Evolutionary conservation across 345 rosid species (phyloP), one percentile per base, ranked within the genome.

Genomic region (Erysimum cheiranthoides): DNA sequence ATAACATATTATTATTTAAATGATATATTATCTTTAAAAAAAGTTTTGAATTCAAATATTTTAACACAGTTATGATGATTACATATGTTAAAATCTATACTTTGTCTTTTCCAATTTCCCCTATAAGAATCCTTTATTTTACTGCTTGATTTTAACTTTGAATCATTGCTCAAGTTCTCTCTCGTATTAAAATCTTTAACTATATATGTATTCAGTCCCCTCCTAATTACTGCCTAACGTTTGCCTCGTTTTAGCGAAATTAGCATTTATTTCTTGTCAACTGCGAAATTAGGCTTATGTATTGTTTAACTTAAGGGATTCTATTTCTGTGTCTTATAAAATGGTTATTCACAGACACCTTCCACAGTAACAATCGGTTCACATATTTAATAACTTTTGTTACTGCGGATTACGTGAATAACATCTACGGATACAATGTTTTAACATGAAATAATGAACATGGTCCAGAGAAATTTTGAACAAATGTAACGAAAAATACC

Each of bases 31-130:
- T 36, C 21, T 50, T 3, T 18, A 66, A 14, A 35, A 11, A 49
- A 4, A 10, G 3, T 34, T 35, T 35, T 47, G 59, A 57, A 74
- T 66, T 47, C 28, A 65, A 65, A 54, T 1, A 6, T 0, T 10
- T 46, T 58, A 38, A 38, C 61, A 49, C 25, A 57, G 42, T 67
- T 42, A 74, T 74, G 53, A 66, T 74, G 73, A 66, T 74, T 46
- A 47, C 65, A 66, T 51, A 4, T 50, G 62, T 39, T 39, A 53
- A 53, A 68, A 52, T 52, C 28, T 52, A 38, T 38, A 27, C 6
- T 13, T 52, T 21, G 61, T 52, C 72, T 67, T 52, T 68, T 49
- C 32, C 6, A 28, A 16, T 46, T 32, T 66, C 18, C 34, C 59
- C 34, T 4, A 4, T 16, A 17, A 52, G 27, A 25, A 21, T 73